Evolutionary conservation across 345 rosid species (phyloP).

Genomic region (Eucalyptus melliodora): DNA sequence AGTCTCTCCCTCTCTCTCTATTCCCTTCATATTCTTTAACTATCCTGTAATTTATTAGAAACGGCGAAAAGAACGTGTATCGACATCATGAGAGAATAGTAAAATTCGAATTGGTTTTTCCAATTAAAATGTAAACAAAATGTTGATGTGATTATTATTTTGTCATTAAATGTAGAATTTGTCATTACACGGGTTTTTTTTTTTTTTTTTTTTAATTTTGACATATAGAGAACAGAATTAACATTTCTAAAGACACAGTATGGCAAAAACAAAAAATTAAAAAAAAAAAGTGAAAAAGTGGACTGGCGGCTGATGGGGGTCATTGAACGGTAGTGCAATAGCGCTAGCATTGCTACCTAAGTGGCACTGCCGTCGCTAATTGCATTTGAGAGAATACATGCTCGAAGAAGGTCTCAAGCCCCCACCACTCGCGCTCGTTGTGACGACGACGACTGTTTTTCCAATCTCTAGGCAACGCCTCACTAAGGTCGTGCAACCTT

Average conservation of each 20-base stretch:
- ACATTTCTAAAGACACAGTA: neutral
- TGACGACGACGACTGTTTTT: neutral
- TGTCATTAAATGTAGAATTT: neutral
- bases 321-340: neutral
- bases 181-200: neutral
- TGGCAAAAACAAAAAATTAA: too few species aligned
- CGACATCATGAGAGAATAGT: neutral
- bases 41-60: neutral
- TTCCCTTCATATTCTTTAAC: neutral
- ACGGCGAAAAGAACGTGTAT: accelerated
- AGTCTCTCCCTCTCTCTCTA: neutral
- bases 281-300: neutral
- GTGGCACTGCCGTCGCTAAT: neutral
- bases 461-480: neutral
- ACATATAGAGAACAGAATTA: neutral
- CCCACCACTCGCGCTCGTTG: neutral
- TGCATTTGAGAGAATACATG: neutral
- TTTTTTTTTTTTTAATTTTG: neutral
- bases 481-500: neutral
- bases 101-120: neutral
- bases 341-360: neutral
- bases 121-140: neutral
- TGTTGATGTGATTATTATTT: neutral
- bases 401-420: neutral
- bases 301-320: neutral